Base-by-base conservation (phyloP, 106 monocot species). In the Dendrobium officinale region DNA sequence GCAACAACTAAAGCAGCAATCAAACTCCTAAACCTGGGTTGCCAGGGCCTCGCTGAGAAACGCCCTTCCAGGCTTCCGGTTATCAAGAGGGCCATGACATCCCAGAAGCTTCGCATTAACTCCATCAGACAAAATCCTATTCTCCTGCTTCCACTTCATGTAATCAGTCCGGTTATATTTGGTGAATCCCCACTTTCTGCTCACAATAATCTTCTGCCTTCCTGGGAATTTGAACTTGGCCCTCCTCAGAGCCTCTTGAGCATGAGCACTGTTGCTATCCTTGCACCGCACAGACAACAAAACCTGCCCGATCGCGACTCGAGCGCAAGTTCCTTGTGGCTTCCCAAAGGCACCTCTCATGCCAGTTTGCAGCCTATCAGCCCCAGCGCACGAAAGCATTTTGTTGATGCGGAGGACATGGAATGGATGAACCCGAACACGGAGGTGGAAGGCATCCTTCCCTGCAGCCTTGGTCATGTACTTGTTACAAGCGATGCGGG, bases 341-440 rank as follows among this genome's bases (percentile, higher is more conserved):
- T 88, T 88, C 1, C 86, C 88, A 82, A 91, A 91, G 17, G 88
- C 90, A 58, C 90, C 90, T 55, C 90, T 83, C 90, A 91, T 91
- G 5, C 90, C 88, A 19, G 88, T 91, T 70, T 91, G 90, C 42
- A 91, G 90, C 56, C 88, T 73, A 87, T 91, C 88, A 80, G 88
- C 91, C 29, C 88, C 86, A 58, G 88, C 86, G 45, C 91, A 91
- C 6, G 91, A 88, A 58, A 91, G 85, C 91, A 91, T 88, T 80
- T 88, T 91, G 84, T 88, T 88, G 80, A 88, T 91, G 4, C 86
- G 70, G 18, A 90, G 81, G 19, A 90, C 90, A 51, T 88, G 85
- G 84, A 90, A 90, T 4, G 90, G 87, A 40, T 90, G 87, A 44
- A 87, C 90, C 80, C 90, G 85, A 6, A 90, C 85, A 9, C 83